Conservation (phyloP, 106 monocot genomes). For the Xerophyta viscosa region DNA sequence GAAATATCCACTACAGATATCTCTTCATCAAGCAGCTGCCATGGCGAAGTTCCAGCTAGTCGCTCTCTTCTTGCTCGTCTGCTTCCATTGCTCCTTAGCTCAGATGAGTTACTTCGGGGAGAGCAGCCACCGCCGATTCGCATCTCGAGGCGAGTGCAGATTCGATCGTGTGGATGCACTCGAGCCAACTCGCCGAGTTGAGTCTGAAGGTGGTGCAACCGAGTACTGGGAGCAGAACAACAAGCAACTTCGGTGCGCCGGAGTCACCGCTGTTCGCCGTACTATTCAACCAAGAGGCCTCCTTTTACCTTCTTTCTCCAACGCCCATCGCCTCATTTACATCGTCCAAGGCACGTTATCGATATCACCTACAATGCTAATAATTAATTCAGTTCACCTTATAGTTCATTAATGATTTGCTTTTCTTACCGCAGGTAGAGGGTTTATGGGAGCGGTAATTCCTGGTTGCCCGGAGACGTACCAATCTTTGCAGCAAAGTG, state of each 20-base stretch:
- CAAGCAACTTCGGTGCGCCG: constrained; percentile 21
- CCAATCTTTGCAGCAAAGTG: constrained; percentile 17
- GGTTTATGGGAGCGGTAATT: constrained; percentile 4
- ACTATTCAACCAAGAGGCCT: constrained; percentile 14
- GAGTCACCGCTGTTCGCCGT: constrained; percentile 14
- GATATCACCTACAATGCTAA: neutral
- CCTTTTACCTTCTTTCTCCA: constrained; percentile 18
- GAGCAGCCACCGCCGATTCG: neutral
- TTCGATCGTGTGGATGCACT: constrained; percentile 17
- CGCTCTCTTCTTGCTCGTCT: constrained; percentile 1
- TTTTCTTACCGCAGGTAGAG: constrained; percentile 1
- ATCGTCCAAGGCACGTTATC: constrained; percentile 11
- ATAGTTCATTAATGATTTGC: neutral
- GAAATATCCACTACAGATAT: too few species aligned
- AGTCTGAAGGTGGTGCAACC: constrained; percentile 21
- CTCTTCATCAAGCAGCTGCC: too few species aligned
- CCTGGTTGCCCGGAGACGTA: constrained; percentile 34
- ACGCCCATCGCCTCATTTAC: constrained; percentile 20
- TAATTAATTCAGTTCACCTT: neutral
- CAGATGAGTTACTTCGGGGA: neutral
- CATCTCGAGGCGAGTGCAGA: neutral
- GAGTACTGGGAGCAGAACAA: constrained; percentile 19
- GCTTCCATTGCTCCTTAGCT: constrained; percentile 9
- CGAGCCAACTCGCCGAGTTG: constrained; percentile 4
- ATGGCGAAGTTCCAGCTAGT: too few species aligned